These are phyloP conservation scores for Cyclotella distinguenda DNA, from an alignment of 108 stramenopile species.

Conservation along the genomic window DNA sequence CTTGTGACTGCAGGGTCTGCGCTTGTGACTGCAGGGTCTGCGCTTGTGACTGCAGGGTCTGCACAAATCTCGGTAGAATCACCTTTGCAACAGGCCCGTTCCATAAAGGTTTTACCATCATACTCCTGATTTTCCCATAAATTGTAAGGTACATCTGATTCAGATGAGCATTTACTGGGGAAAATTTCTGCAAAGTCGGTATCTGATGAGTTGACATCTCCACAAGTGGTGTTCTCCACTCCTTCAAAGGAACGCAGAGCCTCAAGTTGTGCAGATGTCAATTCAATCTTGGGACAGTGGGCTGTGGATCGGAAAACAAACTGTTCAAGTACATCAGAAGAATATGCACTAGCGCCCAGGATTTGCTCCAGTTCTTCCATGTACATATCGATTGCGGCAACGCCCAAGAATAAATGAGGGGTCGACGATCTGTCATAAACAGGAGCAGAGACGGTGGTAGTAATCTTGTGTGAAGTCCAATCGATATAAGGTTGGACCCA, in stretches of 20 bases:
- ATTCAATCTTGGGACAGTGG: constrained; percentile 34
- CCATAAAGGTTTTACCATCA: constrained; percentile 11
- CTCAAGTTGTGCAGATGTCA: constrained; percentile 31
- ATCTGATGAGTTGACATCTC: constrained; percentile 17
- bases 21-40: no score
- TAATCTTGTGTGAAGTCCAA: constrained; percentile 21
- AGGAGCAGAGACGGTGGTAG: constrained; percentile 62
- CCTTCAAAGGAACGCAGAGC: constrained; percentile 30
- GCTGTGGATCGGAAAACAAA: constrained; percentile 38
- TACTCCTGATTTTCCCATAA: constrained; percentile 35
- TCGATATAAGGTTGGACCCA: constrained; percentile 68
- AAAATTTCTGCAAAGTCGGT: constrained; percentile 19
- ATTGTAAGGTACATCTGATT: constrained; percentile 18
- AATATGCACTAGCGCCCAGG: constrained; percentile 21
- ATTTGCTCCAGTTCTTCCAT: constrained; percentile 31
- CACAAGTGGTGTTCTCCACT: constrained; percentile 31
- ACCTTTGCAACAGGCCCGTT: constrained; percentile 28
- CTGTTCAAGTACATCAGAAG: constrained; percentile 26
- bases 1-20: no score
- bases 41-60: no score
- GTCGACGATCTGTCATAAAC: constrained; percentile 49
- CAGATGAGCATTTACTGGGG: constrained; percentile 13
- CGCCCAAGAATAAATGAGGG: constrained; percentile 31
- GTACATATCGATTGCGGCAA: constrained; percentile 25
- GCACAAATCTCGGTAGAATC: no score